Evolutionary conservation across 345 rosid species (phyloP).

Genomic region (Salix purpurea): DNA sequence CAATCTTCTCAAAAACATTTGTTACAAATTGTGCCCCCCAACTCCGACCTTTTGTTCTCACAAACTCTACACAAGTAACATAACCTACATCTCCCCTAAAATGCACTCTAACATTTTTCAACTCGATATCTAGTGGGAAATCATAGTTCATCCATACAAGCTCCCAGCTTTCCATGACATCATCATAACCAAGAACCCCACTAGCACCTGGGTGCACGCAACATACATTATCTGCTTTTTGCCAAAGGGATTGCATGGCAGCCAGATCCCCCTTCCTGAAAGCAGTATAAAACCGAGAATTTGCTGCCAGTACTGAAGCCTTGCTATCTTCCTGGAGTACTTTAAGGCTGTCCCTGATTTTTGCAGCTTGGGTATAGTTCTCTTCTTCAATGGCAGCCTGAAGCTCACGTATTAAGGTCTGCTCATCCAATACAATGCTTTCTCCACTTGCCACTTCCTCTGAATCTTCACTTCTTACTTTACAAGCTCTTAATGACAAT

Average conservation of each 20-base stretch:
- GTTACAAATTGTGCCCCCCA: constrained; percentile 97
- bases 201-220: constrained; percentile 86
- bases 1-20: constrained; percentile 75
- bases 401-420: constrained; percentile 53
- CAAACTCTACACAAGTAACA: constrained; percentile 73
- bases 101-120: constrained; percentile 62
- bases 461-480: constrained; percentile 48
- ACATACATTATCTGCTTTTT: constrained; percentile 54
- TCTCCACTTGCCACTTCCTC: constrained; percentile 50
- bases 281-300: constrained; percentile 67
- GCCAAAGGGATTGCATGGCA: constrained; percentile 68
- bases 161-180: constrained; percentile 92
- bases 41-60: constrained; percentile 80
- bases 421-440: constrained; percentile 49
- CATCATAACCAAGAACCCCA: constrained; percentile 72
- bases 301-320: constrained; percentile 62
- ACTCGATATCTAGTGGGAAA: constrained; percentile 70
- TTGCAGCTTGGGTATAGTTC: constrained; percentile 80
- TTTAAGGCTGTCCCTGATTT: constrained; percentile 63
- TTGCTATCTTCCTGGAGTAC: constrained; percentile 60
- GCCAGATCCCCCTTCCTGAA: constrained; percentile 75
- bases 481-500: constrained; percentile 33
- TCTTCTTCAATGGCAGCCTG: constrained; percentile 72
- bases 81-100: constrained; percentile 77
- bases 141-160: constrained; percentile 86